Conservation (phyloP, 768 basidiomycete species). For the Leccinum incarnatum region DNA sequence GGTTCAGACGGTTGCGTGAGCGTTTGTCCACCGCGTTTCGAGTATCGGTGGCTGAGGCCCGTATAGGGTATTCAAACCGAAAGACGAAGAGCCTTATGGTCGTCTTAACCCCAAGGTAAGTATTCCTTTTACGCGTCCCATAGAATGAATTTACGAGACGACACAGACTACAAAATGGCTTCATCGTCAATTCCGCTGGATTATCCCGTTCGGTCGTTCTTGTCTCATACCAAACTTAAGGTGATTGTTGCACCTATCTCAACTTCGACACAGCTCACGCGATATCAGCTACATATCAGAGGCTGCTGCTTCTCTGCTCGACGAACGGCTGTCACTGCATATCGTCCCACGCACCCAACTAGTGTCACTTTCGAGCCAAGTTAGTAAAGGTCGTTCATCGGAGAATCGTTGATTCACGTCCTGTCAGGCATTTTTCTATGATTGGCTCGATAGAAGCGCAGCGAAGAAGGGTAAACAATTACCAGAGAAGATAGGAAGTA, state of each 20-base stretch:
- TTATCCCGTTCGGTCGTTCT: conserved; percentile 86
- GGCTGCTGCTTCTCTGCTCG: conserved; percentile 84
- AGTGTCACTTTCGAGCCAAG: conserved; percentile 76
- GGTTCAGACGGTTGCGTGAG: conserved; percentile 80
- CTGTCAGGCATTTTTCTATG: conserved; percentile 82
- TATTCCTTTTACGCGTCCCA: neutral
- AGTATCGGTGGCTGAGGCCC: conserved; percentile 3
- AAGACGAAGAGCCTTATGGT: conserved; percentile 89
- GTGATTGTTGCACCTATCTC: conserved; percentile 33
- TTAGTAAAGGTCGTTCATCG: conserved; percentile 15
- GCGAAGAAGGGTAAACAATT: conserved; percentile 80
- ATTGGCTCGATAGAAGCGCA: conserved; percentile 82
- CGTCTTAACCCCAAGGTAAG: conserved; percentile 79
- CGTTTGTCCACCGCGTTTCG: conserved; percentile 3
- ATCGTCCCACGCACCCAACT: conserved; percentile 88
- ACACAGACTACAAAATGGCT: conserved; percentile 83
- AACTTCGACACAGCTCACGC: neutral
- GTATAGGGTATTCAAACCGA: conserved; percentile 83
- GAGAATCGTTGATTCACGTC: conserved; percentile 1
- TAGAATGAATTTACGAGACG: conserved; percentile 1
- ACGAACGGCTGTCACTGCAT: conserved; percentile 65
- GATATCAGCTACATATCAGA: conserved; percentile 75
- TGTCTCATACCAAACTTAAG: conserved; percentile 90
- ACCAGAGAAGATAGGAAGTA: conserved; percentile 87
- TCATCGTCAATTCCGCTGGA: conserved; percentile 84